Evolutionary conservation across 768 basidiomycete species (phyloP), one percentile per base, ranked within the genome.

Genomic region (Hygrophorus russula): DNA sequence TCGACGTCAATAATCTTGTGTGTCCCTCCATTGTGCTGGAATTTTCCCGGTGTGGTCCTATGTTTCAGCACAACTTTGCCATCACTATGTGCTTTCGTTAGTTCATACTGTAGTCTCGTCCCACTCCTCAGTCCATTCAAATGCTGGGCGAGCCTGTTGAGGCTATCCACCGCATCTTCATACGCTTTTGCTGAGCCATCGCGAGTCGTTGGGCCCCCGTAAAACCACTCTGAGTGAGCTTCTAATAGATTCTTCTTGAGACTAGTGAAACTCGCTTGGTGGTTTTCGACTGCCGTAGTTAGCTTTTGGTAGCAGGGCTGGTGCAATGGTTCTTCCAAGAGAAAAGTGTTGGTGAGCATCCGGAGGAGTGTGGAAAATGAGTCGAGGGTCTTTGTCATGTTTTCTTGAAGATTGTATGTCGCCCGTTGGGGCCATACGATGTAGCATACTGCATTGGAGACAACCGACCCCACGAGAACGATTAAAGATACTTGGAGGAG

Each of bases 61-160:
- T 39, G 48, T 29, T 41, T 56, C 14, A 46, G 54, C 24, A 59
- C 54, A 33, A 58, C 53, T 13, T 68, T 66, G 9, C 49, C 46
- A 5, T 40, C 45, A n/a, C 39, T 18, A 5, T 41, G 45, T 1
- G 84, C 83, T 51, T 73, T 74, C 11, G 83, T 75, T 20, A 97
- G 59, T 39, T 93, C 87, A 48, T 82, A 79, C 56, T 97, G 92
- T 29, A 98, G 60, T 28, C 76, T 72, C 5, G 83, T 89, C 1
- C 91, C 86, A 45, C 85, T 80, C 37, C 94, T 65, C 46, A 98
- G 65, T 18, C 94, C 92, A 44, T 83, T 92, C 31, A 99, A 62
- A 64, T 98, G 93, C 56, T 99, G 94, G 1, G 89, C 96, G 4
- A 99, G 74, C 13, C 91, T 69, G 46, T 86, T 93, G 53, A 99